Conservation (phyloP, 108 stramenopile species). For the Nitzschia sp. region DNA sequence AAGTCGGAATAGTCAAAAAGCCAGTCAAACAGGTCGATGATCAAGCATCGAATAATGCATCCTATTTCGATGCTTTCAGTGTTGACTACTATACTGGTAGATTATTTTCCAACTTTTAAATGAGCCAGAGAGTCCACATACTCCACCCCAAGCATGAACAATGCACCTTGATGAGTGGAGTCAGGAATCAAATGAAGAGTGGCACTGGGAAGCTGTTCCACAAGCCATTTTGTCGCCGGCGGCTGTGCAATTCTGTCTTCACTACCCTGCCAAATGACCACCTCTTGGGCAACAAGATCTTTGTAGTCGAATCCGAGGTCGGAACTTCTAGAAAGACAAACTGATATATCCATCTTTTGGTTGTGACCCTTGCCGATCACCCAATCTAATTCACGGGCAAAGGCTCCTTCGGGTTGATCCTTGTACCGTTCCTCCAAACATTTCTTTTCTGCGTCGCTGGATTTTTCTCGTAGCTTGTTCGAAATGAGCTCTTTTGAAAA, state of each 20-base stretch:
- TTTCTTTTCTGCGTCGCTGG: background rate
- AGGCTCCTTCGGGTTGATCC: background rate
- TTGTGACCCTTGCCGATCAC: background rate
- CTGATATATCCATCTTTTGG: background rate
- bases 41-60: too few species aligned
- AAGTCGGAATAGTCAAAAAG: too few species aligned
- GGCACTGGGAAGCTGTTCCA: background rate
- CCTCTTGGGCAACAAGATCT: background rate
- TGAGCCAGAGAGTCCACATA: background rate
- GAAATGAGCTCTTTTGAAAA: conserved; percentile 13
- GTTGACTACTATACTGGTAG: too few species aligned
- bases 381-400: conserved; percentile 3
- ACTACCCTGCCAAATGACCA: conserved; percentile 15
- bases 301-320: conserved; percentile 5
- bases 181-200: background rate
- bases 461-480: background rate
- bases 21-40: too few species aligned
- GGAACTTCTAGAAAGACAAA: background rate
- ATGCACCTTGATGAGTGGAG: conserved; percentile 4
- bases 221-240: conserved; percentile 9
- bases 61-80: too few species aligned
- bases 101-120: too few species aligned
- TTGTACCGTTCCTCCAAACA: background rate
- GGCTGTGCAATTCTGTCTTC: conserved; percentile 1
- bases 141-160: background rate